A percentile compares a stretch with the other conserved stretches of the same genome.
Conservation (phyloP, 2,329 filamentous ascomycete genomes). For the Fusarium abutilonis region DNA sequence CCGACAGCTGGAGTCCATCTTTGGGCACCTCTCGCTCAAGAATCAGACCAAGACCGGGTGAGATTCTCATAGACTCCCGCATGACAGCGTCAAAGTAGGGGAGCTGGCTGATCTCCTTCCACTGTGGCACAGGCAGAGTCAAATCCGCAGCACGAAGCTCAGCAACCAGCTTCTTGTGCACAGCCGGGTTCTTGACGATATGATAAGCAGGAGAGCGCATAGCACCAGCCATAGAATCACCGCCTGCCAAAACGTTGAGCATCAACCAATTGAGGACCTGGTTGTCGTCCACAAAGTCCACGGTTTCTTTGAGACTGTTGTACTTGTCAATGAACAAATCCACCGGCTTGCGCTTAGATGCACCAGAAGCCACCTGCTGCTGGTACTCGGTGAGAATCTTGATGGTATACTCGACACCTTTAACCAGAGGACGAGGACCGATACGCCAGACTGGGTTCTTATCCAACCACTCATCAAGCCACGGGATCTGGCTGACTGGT, state of each 20-base stretch:
- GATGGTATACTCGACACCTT: slow-evolving; percentile 25
- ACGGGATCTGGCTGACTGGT: slow-evolving; percentile 34
- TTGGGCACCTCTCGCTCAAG: slow-evolving; percentile 31
- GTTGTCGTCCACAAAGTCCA: slow-evolving; percentile 30
- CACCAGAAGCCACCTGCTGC: slow-evolving; percentile 21
- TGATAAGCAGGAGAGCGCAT: slow-evolving; percentile 35
- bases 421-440: slow-evolving; percentile 17
- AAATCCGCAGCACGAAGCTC: slow-evolving; percentile 21
- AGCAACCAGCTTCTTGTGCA: slow-evolving; percentile 26
- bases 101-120: slow-evolving; percentile 28
- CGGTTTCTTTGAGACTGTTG: slow-evolving; percentile 31
- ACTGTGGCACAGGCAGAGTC: slow-evolving; percentile 25
- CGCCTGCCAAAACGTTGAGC: slow-evolving; percentile 33
- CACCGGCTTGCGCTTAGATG: slow-evolving; percentile 27
- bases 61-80: slow-evolving; percentile 27
- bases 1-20: slow-evolving; percentile 13
- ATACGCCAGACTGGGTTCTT: slow-evolving; percentile 35
- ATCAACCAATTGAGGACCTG: slow-evolving; percentile 39
- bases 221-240: slow-evolving; percentile 36
- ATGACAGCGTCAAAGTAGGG: slow-evolving; percentile 35
- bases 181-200: slow-evolving; percentile 10
- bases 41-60: slow-evolving; percentile 20
- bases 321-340: slow-evolving; percentile 38
- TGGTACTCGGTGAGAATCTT: slow-evolving; percentile 37
- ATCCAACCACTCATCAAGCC: slow-evolving; percentile 39